Percentiles rank a stretch among this genome's conserved stretches.
phyloP scores from a whole-genome alignment of 1,284 basidiomycete genomes.

The Cryptococcus sp. region DNA sequence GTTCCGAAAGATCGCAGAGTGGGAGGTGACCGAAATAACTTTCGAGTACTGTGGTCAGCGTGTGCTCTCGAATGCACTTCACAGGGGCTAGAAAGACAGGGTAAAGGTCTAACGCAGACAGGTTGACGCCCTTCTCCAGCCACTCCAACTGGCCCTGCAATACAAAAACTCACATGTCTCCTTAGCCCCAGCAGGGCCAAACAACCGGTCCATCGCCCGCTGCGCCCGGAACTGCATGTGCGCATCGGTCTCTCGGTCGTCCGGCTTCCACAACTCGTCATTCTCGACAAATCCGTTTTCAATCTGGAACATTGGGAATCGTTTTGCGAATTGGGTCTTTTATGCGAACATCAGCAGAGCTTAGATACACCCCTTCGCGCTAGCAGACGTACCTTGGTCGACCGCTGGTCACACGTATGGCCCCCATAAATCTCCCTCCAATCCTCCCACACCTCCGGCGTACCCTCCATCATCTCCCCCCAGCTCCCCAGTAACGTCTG shows the following conservation, averaged over 20 bases:
- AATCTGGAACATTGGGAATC: constrained; percentile 63
- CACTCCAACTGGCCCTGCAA: not conserved
- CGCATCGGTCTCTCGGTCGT: constrained; percentile 62
- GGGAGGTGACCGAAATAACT: constrained; percentile 53
- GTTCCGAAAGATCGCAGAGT: constrained; percentile 50
- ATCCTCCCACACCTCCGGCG: constrained; percentile 46
- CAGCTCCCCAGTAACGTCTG: constrained; percentile 67
- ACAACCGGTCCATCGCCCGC: constrained; percentile 63
- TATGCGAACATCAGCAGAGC: not conserved
- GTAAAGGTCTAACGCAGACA: no score
- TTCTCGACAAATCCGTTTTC: constrained; percentile 68
- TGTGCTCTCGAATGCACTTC: not conserved
- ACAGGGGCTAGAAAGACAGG: not conserved
- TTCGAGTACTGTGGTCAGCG: not conserved
- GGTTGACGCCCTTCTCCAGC: not conserved
- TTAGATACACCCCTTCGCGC: no score
- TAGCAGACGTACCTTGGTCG: constrained; percentile 51
- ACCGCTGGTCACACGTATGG: constrained; percentile 47
- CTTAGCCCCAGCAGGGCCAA: constrained; percentile 51
- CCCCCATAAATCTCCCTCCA: constrained; percentile 47
- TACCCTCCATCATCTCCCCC: constrained; percentile 46
- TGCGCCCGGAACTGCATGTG: constrained; percentile 59
- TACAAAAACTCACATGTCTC: constrained; percentile 55
- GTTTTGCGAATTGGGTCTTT: constrained; percentile 48
- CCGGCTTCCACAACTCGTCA: constrained; percentile 65